Evolutionary conservation across 2,329 filamentous ascomycete species (phyloP), one percentile per base, ranked within the genome.

Genomic region (Epichloe coenophiala): DNA sequence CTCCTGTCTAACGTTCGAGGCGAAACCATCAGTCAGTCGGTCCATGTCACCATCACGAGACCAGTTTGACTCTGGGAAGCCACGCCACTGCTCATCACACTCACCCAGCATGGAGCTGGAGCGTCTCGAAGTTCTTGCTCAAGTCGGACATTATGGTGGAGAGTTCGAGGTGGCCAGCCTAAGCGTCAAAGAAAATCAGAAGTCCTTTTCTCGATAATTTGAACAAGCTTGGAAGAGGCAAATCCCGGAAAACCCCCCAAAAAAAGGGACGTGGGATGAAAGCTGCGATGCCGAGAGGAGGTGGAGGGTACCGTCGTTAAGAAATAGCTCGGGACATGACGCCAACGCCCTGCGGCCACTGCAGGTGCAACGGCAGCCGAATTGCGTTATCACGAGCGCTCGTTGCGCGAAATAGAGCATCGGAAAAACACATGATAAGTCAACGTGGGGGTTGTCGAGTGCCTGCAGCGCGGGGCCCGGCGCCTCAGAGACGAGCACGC

Each of bases 21-120:
- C 31, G 6, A 9, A 17, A 27, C 3, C 13, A 9, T 45, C 23
- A 50, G 41, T 31, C 13, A 15, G 8, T 17, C 12, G 17, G 17
- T n/a, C 17, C 23, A 21, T 6, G 9, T 31, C 27, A 31, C 27
- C 27, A 9, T 3, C 27, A 9, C 27, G 7, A 31, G 8, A 9
- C 27, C 27, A 31, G 27, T 4, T 31, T 9, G 27, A 31, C 27
- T 31, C 27, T 9, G 27, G 8, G 27, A 31, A 31, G 27, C 27
- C 27, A 31, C 8, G 27, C 27, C 27, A 31, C 27, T 31, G 27
- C 11, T 35, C 31, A 27, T 8, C 12, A 19, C 53, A 64, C 73
- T 61, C 79, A 88, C 83, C 87, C 87, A 64, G 86, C 87, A 67
- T 93, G 87, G 58, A 93, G 78, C 74, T 91, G 87, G 56, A 91